These are phyloP conservation scores for Erigeron philadelphicus DNA, from an alignment of 140 eudicot species.

Conservation along the genomic window DNA sequence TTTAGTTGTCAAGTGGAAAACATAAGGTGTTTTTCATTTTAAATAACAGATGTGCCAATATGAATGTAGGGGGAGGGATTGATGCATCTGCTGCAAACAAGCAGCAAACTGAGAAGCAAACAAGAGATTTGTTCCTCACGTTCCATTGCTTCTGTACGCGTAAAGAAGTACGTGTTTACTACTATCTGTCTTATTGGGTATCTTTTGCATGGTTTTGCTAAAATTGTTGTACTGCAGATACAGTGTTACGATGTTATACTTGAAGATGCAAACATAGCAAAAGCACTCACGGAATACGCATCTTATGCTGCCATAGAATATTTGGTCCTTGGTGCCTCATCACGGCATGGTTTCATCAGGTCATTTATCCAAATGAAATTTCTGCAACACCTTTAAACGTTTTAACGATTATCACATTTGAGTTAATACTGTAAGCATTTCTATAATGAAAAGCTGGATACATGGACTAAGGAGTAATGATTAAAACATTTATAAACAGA, in stretches of 20 bases:
- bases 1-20: no score
- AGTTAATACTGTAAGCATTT: not conserved
- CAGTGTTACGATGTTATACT: conserved; percentile 35
- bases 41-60: not conserved
- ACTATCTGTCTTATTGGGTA: not conserved
- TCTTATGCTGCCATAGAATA: conserved; percentile 33
- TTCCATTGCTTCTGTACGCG: conserved; percentile 44
- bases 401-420: no score
- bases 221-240: conserved; percentile 24
- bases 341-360: conserved; percentile 36
- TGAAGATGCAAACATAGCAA: conserved; percentile 36
- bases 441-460: not conserved
- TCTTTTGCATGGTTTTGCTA: not conserved
- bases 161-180: conserved; percentile 31
- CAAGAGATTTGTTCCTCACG: conserved; percentile 36
- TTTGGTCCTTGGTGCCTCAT: conserved; percentile 39
- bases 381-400: no score
- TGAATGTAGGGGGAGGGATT: conserved; percentile 27
- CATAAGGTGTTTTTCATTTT: no score
- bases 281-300: conserved; percentile 34
- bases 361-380: not conserved
- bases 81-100: conserved; percentile 32
- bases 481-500: conserved; percentile 18
- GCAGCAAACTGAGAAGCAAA: conserved; percentile 33
- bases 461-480: conserved; percentile 19